Percentiles rank a stretch among this genome's conserved stretches.
These are phyloP conservation scores for Quercus engelmannii DNA, from an alignment of 306 rosid species.

Conservation along the genomic window DNA sequence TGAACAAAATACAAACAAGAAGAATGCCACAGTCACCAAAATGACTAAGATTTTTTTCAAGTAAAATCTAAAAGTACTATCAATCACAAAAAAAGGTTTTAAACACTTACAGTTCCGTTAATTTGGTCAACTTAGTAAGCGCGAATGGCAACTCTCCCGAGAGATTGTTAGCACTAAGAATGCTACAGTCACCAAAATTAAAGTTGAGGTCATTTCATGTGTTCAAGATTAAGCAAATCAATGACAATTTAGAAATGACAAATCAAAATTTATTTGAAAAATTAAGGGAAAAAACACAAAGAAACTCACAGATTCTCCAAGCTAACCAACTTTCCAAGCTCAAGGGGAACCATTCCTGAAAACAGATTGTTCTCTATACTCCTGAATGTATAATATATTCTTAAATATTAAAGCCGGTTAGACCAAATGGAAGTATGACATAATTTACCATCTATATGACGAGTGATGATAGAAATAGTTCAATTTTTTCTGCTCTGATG, in stretches of 20 bases:
- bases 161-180: constrained; percentile 18
- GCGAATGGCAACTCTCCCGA: constrained; percentile 20
- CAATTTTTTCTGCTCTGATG: no score
- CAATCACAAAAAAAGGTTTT: background rate
- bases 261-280: background rate
- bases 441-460: no score
- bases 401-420: background rate
- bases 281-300: background rate
- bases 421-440: background rate
- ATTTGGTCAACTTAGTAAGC: constrained; percentile 11
- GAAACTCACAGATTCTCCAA: constrained; percentile 18
- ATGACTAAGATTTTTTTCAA: background rate
- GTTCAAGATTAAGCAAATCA: background rate
- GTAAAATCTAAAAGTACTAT: background rate
- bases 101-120: constrained; percentile 11
- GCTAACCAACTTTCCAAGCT: constrained; percentile 13
- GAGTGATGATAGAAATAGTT: no score
- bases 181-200: constrained; percentile 9
- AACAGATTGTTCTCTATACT: constrained; percentile 15
- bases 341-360: background rate
- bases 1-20: no score
- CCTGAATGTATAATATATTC: background rate
- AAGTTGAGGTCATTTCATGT: background rate
- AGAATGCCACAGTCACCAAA: no score
- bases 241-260: fast-evolving